These are phyloP conservation scores for Eucalyptus viminalis DNA, from an alignment of 345 rosid genomes.

Conservation along the genomic window DNA sequence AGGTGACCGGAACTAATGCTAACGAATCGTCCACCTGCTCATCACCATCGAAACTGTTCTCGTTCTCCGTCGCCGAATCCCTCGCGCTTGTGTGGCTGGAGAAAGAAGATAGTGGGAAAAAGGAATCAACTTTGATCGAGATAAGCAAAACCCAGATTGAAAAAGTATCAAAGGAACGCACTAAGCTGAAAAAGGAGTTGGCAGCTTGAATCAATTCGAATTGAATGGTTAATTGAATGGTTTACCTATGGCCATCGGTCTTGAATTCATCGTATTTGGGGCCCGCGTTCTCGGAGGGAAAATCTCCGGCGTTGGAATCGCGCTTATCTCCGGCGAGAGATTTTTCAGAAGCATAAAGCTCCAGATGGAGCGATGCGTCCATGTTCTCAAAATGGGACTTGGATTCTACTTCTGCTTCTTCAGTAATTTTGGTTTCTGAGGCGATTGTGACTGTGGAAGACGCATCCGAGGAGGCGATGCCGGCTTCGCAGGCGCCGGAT, in stretches of 20 bases:
- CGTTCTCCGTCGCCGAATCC: neutral
- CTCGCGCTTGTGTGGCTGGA: constrained; percentile 5
- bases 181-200: neutral
- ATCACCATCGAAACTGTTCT: neutral
- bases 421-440: neutral
- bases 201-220: neutral
- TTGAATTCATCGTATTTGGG: constrained; percentile 2
- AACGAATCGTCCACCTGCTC: constrained; percentile 15
- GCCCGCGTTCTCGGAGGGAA: neutral
- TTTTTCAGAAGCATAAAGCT: neutral
- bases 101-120: neutral
- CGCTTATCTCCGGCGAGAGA: neutral
- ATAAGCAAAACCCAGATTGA: neutral
- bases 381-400: neutral
- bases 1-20: constrained; percentile 23
- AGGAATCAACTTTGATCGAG: neutral
- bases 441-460: neutral
- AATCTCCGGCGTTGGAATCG: neutral
- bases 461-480: constrained; percentile 22
- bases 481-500: constrained; percentile 16
- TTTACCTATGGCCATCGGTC: constrained; percentile 4
- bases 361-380: neutral
- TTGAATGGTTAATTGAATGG: neutral
- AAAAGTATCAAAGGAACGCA: neutral
- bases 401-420: neutral